phyloP scores from a whole-genome alignment of 495 filamentous ascomycete species.

The Penicillium crystallinum region DNA sequence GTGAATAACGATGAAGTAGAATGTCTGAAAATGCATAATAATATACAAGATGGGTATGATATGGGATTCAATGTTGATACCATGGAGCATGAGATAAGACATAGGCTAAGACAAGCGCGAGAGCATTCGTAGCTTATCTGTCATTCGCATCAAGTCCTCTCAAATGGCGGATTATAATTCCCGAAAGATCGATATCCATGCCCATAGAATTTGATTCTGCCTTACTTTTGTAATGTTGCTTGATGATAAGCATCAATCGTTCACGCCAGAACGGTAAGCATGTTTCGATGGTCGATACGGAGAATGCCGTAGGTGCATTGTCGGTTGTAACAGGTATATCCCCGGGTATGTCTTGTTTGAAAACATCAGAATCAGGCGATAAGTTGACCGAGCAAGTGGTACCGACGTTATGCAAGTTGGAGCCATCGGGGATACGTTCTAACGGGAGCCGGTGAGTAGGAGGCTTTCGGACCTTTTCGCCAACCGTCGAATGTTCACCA shows the following conservation, averaged over 20 bases:
- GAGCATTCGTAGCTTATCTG: neutral
- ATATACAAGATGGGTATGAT: slow-evolving; percentile 1
- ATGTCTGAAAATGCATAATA: neutral
- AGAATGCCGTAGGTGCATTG: neutral
- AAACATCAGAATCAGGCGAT: neutral
- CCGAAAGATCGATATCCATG: slow-evolving; percentile 7
- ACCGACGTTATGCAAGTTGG: slow-evolving; percentile 23
- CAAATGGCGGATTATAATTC: neutral
- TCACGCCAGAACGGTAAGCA: slow-evolving; percentile 13
- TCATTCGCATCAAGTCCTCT: neutral
- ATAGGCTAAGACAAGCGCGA: neutral
- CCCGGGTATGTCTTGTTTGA: neutral
- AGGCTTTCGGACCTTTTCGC: slow-evolving; percentile 19
- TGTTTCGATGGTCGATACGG: neutral
- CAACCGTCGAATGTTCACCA: slow-evolving; percentile 3
- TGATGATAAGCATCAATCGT: slow-evolving; percentile 8
- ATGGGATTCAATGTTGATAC: neutral
- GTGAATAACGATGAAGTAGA: neutral
- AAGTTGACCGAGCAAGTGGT: slow-evolving; percentile 11
- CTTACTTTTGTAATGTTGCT: neutral
- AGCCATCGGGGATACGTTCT: slow-evolving; percentile 32
- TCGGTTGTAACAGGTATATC: slow-evolving; percentile 20
- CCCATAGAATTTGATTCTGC: neutral
- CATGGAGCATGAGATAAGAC: neutral
- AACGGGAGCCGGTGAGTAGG: slow-evolving; percentile 28